Evolutionary conservation across 1,284 basidiomycete species (phyloP), one percentile per base, ranked within the genome.

Genomic region (Ceratobasidium sp.): DNA sequence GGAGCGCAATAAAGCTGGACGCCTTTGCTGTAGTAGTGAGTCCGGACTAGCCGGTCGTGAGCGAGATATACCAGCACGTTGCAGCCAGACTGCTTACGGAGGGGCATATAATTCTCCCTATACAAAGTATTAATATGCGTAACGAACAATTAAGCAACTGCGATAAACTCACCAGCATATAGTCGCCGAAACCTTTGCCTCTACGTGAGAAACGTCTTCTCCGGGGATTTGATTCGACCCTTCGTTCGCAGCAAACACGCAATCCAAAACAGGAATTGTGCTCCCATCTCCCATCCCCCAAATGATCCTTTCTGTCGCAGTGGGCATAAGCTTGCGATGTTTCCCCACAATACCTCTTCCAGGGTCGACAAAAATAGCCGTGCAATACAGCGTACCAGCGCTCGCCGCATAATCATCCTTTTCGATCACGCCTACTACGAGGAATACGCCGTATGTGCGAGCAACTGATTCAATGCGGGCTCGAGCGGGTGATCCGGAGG

Each of bases 101-200:
- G 82, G 3, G 92, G 92, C 91, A 93, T 92, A 79, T 91, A 91
- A 81, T 93, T 93, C 81, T 94, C 91, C 91, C 89, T 90, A 60
- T 68, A n/a, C 45, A 47, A n/a, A 73, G 45, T 76, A 75, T 23
- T 49, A 2, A 39, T 75, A 15, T 49, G 51, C 15, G 23, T 37
- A 37, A 61, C 26, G 58, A 31, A 61, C 26, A 56, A 20, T 65
- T 2, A 28, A 26, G 58, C 13, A 23, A 77, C 15, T 31, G 11
- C 33, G 64, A n/a, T 17, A 31, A 23, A 73, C 87, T 82, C 79
- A 89, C 90, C 92, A 93, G 81, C 92, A 92, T 76, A 92, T 91
- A 3, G 90, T 85, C 0, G 89, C 89, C 13, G 90, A 89, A 7
- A 92, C 81, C 79, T 88, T 91, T 20, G 87, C 82, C n/a, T 83